These are phyloP conservation scores for Talaromyces sp. DNA, from an alignment of 2,329 filamentous ascomycete species.

Conservation along the genomic window DNA sequence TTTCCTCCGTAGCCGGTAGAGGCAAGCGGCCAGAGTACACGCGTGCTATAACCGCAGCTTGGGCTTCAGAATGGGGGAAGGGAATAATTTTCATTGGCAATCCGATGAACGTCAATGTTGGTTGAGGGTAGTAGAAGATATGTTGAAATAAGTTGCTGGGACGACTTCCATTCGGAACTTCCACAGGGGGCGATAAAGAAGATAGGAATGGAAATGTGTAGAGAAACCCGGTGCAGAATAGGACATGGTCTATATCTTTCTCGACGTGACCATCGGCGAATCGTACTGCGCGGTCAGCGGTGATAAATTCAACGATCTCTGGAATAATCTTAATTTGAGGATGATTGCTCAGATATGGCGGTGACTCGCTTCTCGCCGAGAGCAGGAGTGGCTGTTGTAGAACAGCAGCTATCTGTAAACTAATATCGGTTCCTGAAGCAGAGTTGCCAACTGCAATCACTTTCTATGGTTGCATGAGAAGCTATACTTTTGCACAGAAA, in stretches of 20 bases:
- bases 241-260: conserved; percentile 65
- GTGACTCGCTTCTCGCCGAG: conserved; percentile 55
- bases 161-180: conserved; percentile 65
- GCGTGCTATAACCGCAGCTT: conserved; percentile 72
- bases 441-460: conserved; percentile 81
- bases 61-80: conserved; percentile 74
- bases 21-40: conserved; percentile 69
- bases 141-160: conserved; percentile 75
- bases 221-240: conserved; percentile 90
- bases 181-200: conserved; percentile 51
- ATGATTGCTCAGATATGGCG: conserved; percentile 42
- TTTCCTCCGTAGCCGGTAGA: conserved; percentile 61
- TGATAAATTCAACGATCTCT: conserved; percentile 53
- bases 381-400: conserved; percentile 62
- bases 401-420: conserved; percentile 65
- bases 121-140: conserved; percentile 69
- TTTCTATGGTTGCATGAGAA: conserved; percentile 44
- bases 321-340: conserved; percentile 52
- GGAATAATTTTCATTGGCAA: conserved; percentile 84
- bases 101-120: conserved; percentile 73
- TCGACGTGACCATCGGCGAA: conserved; percentile 67
- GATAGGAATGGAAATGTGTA: conserved; percentile 74
- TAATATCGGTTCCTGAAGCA: conserved; percentile 81
- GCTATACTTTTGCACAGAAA: background rate
- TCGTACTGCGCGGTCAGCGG: conserved; percentile 54